A percentile compares a stretch with the other conserved stretches of the same genome.
These are phyloP conservation scores for Neurospora sp. DNA, from an alignment of 2,329 filamentous ascomycete genomes.

Conservation along the genomic window DNA sequence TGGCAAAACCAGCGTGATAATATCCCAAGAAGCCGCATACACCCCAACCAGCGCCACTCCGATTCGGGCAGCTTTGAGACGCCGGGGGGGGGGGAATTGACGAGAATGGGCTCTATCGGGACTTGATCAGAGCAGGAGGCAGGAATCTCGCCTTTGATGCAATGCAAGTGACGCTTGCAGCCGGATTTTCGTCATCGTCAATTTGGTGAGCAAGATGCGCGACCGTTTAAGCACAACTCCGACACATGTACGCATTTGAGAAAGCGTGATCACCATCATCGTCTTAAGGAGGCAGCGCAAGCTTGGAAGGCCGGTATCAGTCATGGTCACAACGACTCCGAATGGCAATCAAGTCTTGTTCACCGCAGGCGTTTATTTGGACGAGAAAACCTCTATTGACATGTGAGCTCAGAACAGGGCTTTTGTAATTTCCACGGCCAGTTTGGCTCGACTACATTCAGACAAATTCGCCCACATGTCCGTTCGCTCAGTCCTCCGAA, in stretches of 20 bases:
- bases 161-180: no score
- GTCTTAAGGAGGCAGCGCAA: neutral
- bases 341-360: neutral
- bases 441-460: neutral
- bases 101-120: no score
- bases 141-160: no score
- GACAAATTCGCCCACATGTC: neutral
- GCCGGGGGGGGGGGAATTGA: no score
- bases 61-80: neutral
- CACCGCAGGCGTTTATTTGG: neutral
- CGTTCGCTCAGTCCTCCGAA: neutral
- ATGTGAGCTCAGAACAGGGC: neutral
- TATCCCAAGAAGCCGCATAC: neutral
- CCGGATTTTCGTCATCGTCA: neutral
- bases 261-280: no score
- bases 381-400: neutral
- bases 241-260: neutral
- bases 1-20: neutral
- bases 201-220: no score
- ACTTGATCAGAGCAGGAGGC: no score
- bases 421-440: neutral
- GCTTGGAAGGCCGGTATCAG: neutral
- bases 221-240: no score
- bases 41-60: neutral
- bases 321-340: neutral